A percentile compares a stretch with the other conserved stretches of the same genome.
These are phyloP conservation scores for Cyberlindnera sargentensis DNA, from an alignment of 805 yeast species.

Conservation along the genomic window DNA sequence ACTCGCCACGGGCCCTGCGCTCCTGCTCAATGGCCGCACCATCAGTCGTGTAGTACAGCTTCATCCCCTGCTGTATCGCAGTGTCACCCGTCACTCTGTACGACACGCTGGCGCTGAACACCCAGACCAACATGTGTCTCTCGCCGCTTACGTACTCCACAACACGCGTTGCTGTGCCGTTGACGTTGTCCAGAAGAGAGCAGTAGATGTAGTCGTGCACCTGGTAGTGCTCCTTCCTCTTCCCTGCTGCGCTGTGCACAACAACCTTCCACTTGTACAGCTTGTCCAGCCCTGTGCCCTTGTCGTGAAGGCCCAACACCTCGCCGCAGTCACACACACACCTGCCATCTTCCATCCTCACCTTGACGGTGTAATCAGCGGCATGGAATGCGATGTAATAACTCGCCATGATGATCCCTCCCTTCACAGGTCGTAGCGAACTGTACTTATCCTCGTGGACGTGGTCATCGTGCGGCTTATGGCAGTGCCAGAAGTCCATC, in stretches of 20 bases:
- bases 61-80: slow-evolving; percentile 28
- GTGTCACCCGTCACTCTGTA: slow-evolving; percentile 8
- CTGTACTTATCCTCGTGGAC: slow-evolving; percentile 29
- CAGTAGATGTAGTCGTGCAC: slow-evolving; percentile 33
- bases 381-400: slow-evolving; percentile 36
- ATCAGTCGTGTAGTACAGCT: slow-evolving; percentile 37
- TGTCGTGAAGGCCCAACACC: slow-evolving; percentile 35
- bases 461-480: slow-evolving; percentile 47
- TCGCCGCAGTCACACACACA: slow-evolving; percentile 34
- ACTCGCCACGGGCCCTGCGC: slow-evolving; percentile 29
- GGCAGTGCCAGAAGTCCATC: slow-evolving; percentile 98
- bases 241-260: slow-evolving; percentile 18
- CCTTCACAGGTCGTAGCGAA: slow-evolving; percentile 35
- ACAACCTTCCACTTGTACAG: slow-evolving; percentile 53
- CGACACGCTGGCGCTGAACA: slow-evolving; percentile 38
- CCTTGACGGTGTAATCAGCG: slow-evolving; percentile 1
- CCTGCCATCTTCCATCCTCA: not conserved
- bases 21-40: slow-evolving; percentile 22
- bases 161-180: slow-evolving; percentile 34
- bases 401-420: slow-evolving; percentile 46
- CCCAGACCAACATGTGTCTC: slow-evolving; percentile 34
- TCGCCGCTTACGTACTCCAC: slow-evolving; percentile 23
- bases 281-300: slow-evolving; percentile 26
- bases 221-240: slow-evolving; percentile 25
- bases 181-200: slow-evolving; percentile 35